These are phyloP conservation scores for Hypholoma fasciculare DNA, from an alignment of 768 basidiomycete species.

Conservation along the genomic window DNA sequence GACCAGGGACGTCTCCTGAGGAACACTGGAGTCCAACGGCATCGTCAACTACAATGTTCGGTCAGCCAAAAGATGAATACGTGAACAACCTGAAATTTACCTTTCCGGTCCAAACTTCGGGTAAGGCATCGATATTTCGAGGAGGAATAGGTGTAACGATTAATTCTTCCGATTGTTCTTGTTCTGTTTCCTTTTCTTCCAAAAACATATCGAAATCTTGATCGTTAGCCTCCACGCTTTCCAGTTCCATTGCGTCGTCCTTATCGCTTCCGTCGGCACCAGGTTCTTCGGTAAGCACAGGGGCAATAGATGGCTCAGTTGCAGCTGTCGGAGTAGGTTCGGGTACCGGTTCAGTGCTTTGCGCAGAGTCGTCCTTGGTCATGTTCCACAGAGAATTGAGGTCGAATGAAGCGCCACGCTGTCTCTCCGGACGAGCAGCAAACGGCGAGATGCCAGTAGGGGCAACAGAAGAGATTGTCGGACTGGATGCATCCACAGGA, in stretches of 20 bases:
- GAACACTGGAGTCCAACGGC: constrained; percentile 74
- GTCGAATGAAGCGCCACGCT: constrained; percentile 62
- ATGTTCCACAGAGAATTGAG: constrained; percentile 71
- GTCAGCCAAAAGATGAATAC: not conserved
- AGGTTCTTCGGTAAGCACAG: constrained; percentile 17
- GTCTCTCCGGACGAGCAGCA: constrained; percentile 44
- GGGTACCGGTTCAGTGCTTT: constrained; percentile 6
- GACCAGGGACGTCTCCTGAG: constrained; percentile 62
- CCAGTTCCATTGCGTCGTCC: constrained; percentile 50
- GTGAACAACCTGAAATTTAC: constrained; percentile 37
- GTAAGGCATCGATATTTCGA: constrained; percentile 49
- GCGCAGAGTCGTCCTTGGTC: constrained; percentile 33
- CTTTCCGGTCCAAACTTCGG: constrained; percentile 74
- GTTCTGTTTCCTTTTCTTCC: constrained; percentile 56
- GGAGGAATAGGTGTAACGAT: constrained; percentile 42
- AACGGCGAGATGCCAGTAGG: constrained; percentile 50
- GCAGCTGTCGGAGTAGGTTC: constrained; percentile 7
- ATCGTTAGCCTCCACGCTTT: constrained; percentile 61
- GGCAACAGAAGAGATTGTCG: constrained; percentile 23
- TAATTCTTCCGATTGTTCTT: constrained; percentile 23
- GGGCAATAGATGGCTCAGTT: constrained; percentile 10
- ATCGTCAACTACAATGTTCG: constrained; percentile 59
- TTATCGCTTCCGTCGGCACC: constrained; percentile 32
- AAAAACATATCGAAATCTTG: constrained; percentile 89
- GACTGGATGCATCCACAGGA: constrained; percentile 9